These are phyloP conservation scores for Peltaster fructicola DNA, from an alignment of 2,329 filamentous ascomycete genomes.

Conservation along the genomic window DNA sequence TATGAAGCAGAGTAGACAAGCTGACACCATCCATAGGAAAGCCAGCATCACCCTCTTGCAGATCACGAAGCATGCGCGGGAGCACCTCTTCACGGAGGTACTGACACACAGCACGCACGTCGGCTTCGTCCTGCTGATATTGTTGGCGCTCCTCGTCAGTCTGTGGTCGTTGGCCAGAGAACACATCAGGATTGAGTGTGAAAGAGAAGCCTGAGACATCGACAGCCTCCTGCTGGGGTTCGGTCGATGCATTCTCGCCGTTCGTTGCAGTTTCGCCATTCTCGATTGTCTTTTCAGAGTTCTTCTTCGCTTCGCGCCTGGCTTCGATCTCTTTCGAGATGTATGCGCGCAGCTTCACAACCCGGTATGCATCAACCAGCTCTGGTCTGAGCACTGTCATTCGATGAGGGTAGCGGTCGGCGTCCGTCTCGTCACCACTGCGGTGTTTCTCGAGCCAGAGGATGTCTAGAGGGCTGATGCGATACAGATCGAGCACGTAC, in stretches of 20 bases:
- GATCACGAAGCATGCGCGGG: constrained; percentile 68
- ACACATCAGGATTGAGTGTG: constrained; percentile 84
- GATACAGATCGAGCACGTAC: constrained; percentile 93
- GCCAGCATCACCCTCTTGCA: constrained; percentile 81
- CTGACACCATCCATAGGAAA: constrained; percentile 98
- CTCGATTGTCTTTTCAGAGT: constrained; percentile 12
- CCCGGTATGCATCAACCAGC: constrained; percentile 70
- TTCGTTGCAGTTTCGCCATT: constrained; percentile 14
- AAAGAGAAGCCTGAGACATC: constrained; percentile 80
- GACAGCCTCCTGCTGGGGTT: constrained; percentile 43
- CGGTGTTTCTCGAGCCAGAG: constrained; percentile 70
- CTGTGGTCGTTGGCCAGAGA: constrained; percentile 79
- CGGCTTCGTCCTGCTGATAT: constrained; percentile 66
- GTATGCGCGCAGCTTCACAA: constrained; percentile 75
- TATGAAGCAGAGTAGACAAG: constrained; percentile 73
- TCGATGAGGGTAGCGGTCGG: constrained; percentile 64
- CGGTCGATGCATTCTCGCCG: constrained; percentile 10
- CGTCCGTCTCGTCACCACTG: constrained; percentile 31
- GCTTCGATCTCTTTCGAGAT: constrained; percentile 61
- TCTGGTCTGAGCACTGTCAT: constrained; percentile 91
- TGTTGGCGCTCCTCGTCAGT: constrained; percentile 78
- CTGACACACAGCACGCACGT: constrained; percentile 68
- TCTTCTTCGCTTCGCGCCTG: constrained; percentile 28
- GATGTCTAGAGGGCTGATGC: constrained; percentile 82
- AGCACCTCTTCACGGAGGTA: constrained; percentile 63